Evolutionary conservation across 257 asterid species (phyloP).

Genomic region (Nicotiana knightiana): DNA sequence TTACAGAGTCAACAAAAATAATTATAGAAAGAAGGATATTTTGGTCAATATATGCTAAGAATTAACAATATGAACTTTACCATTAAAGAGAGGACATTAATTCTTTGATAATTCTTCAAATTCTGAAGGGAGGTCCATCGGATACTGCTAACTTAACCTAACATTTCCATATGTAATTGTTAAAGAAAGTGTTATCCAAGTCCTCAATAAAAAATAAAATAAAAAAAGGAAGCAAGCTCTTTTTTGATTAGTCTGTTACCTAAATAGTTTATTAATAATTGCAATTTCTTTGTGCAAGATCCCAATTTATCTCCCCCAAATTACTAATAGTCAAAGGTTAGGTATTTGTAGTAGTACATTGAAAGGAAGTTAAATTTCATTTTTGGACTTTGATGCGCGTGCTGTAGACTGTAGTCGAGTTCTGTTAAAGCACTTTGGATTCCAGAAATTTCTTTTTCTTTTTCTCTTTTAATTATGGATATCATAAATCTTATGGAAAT

Average conservation of each 20-base stretch:
- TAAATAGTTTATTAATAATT: neutral
- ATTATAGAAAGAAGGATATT: neutral
- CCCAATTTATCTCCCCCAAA: constrained; percentile 12
- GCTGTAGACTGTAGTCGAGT: neutral
- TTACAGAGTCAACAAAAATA: neutral
- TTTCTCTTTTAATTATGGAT: neutral
- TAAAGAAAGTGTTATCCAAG: neutral
- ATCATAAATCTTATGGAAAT: too few species aligned
- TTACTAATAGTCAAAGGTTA: constrained; percentile 7
- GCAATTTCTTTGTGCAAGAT: neutral
- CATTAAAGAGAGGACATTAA: neutral
- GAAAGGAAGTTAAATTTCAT: neutral
- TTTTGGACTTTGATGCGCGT: constrained; percentile 3
- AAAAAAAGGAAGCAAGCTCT: neutral
- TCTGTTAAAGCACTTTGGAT: neutral
- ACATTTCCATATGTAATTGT: neutral
- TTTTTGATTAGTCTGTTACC: neutral
- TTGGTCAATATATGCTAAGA: neutral
- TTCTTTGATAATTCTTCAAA: neutral
- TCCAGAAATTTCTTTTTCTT: neutral
- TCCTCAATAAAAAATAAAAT: neutral
- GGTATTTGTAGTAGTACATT: neutral
- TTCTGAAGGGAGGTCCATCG: neutral
- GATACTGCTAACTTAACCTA: neutral
- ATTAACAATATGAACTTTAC: neutral